Conservation (phyloP, 1,139 yeast species). For the Kazachstania sp. region DNA sequence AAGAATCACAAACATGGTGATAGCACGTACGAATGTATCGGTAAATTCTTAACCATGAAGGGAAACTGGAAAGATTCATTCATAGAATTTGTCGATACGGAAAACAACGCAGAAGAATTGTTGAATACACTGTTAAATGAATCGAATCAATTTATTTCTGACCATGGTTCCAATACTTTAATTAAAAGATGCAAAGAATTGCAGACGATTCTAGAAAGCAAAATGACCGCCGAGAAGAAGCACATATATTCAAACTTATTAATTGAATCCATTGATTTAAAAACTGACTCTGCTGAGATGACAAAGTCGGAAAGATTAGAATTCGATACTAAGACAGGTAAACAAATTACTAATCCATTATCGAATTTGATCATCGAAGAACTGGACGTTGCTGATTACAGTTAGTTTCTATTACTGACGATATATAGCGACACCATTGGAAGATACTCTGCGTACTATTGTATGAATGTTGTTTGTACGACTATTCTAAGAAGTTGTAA, state of each 20-base stretch:
- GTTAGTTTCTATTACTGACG: neutral
- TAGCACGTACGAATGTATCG: neutral
- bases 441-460: too few relatives aligned
- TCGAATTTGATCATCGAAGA: conserved; percentile 5
- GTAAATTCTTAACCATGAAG: neutral
- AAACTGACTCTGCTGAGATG: neutral
- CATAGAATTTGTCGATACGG: neutral
- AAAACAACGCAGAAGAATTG: neutral
- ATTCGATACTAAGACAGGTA: conserved; percentile 1
- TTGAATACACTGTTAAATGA: neutral
- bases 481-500: too few relatives aligned
- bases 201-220: neutral
- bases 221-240: neutral
- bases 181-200: neutral
- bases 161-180: neutral
- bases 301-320: neutral
- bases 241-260: neutral
- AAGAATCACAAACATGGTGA: neutral
- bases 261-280: neutral
- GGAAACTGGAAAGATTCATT: neutral
- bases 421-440: too few relatives aligned
- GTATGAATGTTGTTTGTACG: too few relatives aligned
- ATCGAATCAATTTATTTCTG: neutral
- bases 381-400: conserved; percentile 5
- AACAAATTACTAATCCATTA: neutral